phyloP scores from a whole-genome alignment of 371 early-diverging fungal species.

The Lichtheimia hyalospora region DNA sequence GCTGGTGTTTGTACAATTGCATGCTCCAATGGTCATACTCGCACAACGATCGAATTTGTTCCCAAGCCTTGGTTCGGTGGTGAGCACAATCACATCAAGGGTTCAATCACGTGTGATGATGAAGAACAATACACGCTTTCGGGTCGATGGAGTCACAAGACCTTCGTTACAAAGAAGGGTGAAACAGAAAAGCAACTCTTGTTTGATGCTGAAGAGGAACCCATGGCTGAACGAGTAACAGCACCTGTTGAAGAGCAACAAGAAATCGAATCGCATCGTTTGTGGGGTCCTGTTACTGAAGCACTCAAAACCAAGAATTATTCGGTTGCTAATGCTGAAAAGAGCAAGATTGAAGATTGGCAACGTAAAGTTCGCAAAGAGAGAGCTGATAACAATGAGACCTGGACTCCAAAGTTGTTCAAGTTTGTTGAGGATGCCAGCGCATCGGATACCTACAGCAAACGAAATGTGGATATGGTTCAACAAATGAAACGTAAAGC shows the following conservation, averaged over 20 bases:
- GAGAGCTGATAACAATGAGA: constrained; percentile 50
- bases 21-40: constrained; percentile 40
- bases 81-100: constrained; percentile 52
- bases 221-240: constrained; percentile 53
- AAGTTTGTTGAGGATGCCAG: constrained; percentile 47
- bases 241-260: constrained; percentile 62
- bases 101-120: constrained; percentile 22
- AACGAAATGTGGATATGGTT: constrained; percentile 12
- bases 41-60: constrained; percentile 57
- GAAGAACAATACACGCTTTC: constrained; percentile 34
- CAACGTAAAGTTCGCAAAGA: constrained; percentile 70
- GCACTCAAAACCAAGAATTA: constrained; percentile 68
- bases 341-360: constrained; percentile 72
- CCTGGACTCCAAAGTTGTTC: constrained; percentile 53
- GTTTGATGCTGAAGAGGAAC: constrained; percentile 65
- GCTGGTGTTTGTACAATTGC: constrained; percentile 52
- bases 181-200: constrained; percentile 44
- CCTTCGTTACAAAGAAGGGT: constrained; percentile 40
- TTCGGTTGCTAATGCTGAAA: constrained; percentile 64
- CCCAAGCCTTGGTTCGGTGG: constrained; percentile 57
- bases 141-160: constrained; percentile 69
- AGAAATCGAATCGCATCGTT: constrained; percentile 66
- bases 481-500: constrained; percentile 26
- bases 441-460: constrained; percentile 12
- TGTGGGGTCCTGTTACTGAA: constrained; percentile 71